Percentiles rank a stretch among this genome's conserved stretches.
phyloP scores from a whole-genome alignment of 2,329 filamentous ascomycete genomes.

The Xylaria sp. region DNA sequence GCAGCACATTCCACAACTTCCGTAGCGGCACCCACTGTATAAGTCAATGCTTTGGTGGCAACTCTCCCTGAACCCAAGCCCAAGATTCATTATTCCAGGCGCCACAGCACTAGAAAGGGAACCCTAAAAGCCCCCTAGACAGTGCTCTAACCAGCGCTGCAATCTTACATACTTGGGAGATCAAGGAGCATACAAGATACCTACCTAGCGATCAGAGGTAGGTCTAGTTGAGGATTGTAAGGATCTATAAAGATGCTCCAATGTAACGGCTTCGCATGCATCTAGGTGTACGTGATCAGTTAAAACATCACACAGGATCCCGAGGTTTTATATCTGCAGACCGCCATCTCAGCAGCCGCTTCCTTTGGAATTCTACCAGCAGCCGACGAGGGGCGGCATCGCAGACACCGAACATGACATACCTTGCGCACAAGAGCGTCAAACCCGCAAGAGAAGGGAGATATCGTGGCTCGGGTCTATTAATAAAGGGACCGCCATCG shows the following conservation, averaged over 20 bases:
- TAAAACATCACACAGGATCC: conserved; percentile 8
- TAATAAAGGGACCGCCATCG: conserved; percentile 35
- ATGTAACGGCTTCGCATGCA: neutral
- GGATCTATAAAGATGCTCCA: neutral
- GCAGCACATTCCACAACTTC: conserved; percentile 23
- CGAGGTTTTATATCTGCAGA: conserved; percentile 27
- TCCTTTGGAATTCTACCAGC: conserved; percentile 20
- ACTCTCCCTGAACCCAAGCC: neutral
- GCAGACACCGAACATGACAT: conserved; percentile 8
- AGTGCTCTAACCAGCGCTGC: neutral
- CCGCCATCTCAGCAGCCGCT: conserved; percentile 32
- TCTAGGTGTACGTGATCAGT: neutral
- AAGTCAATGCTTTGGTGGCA: conserved; percentile 12
- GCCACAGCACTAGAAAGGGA: conserved; percentile 19
- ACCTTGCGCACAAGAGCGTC: neutral
- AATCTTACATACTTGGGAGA: neutral
- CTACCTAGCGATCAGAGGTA: neutral
- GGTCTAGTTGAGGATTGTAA: neutral
- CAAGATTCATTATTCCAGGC: conserved; percentile 18
- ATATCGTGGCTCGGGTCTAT: conserved; percentile 33
- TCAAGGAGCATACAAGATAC: neutral
- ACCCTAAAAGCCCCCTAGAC: neutral
- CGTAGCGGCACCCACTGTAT: conserved; percentile 17
- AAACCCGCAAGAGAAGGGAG: conserved; percentile 27
- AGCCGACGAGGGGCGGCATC: conserved; percentile 30